phyloP scores from a whole-genome alignment of 202 grass and related monocot genomes.

The Panicum virgatum region DNA sequence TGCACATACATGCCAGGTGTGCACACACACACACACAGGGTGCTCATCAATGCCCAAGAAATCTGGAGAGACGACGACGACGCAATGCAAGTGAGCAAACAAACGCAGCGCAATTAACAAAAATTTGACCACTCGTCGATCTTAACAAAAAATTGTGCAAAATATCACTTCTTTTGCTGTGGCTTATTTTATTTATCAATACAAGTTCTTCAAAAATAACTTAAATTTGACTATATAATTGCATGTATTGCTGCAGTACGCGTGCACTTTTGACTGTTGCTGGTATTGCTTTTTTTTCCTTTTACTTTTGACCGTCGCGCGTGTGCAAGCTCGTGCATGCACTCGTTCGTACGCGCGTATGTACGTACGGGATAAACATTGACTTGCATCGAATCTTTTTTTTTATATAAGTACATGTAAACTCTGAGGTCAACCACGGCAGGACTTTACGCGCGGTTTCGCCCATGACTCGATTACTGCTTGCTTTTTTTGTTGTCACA shows the following conservation, averaged over 20 bases:
- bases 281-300: background rate
- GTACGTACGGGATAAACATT: conserved; percentile 8
- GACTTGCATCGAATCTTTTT: background rate
- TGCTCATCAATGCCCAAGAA: conserved; percentile 58
- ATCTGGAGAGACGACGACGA: conserved; percentile 48
- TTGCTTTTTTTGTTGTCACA: background rate
- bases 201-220: too few relatives aligned
- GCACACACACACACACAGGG: background rate
- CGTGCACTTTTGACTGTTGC: background rate
- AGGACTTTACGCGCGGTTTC: conserved; percentile 7
- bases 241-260: too few relatives aligned
- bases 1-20: conserved; percentile 9
- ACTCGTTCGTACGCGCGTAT: too few relatives aligned
- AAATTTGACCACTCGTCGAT: too few relatives aligned
- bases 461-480: background rate
- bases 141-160: too few relatives aligned
- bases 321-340: background rate
- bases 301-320: background rate
- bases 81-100: too few relatives aligned
- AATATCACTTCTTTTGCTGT: too few relatives aligned
- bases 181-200: too few relatives aligned
- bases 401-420: background rate
- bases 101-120: conserved; percentile 41
- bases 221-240: too few relatives aligned
- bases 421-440: background rate